These are phyloP conservation scores for Eimeria maxima DNA, from an alignment of 169 alveolate species.

Conservation along the genomic window DNA sequence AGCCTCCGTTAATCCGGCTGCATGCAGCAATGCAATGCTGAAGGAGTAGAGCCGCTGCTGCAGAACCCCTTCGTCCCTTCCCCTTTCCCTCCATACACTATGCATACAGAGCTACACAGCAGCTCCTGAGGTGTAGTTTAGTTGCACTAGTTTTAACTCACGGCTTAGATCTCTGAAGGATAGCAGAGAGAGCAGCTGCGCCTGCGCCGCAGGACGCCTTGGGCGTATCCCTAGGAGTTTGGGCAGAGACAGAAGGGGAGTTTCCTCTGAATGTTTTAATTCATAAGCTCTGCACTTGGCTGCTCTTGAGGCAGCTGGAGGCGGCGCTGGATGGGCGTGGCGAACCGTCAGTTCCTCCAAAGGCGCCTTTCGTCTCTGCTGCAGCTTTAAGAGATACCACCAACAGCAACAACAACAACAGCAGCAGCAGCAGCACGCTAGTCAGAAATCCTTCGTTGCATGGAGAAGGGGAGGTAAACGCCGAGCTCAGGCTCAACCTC, in stretches of 20 bases:
- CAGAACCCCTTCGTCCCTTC: neutral
- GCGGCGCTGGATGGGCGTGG: neutral
- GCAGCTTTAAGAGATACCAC: too few species aligned
- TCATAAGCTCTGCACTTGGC: neutral
- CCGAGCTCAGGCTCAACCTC: neutral
- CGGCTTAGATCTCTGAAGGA: neutral
- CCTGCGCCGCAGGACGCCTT: neutral
- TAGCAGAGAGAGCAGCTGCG: neutral
- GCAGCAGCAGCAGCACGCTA: neutral
- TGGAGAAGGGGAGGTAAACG: neutral
- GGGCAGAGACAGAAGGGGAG: conserved; percentile 58
- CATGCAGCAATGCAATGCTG: neutral
- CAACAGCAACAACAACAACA: neutral
- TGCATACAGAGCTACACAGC: neutral
- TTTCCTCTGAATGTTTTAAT: neutral
- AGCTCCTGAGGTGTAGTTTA: neutral
- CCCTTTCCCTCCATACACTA: neutral
- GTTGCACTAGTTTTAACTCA: neutral
- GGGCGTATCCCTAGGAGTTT: neutral
- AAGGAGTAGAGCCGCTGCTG: neutral
- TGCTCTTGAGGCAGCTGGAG: neutral
- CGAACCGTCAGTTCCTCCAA: neutral
- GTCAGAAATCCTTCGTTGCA: neutral
- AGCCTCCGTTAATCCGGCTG: neutral
- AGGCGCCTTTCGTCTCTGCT: neutral